Percentiles rank a stretch among this genome's conserved stretches.
Conservation (phyloP, 805 yeast species). For the Candida ponderosae region DNA sequence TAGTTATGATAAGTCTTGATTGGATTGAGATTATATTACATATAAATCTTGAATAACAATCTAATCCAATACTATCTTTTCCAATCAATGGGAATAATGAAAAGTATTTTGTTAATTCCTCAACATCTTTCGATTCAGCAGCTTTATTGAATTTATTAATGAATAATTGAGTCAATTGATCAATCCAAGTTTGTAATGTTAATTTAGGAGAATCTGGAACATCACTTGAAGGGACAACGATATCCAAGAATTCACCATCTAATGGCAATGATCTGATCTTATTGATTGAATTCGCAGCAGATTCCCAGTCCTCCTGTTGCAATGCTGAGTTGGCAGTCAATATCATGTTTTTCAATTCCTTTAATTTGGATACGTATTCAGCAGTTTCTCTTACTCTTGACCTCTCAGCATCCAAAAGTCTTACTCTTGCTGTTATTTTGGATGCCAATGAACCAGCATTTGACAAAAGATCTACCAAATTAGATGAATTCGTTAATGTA, state of each 20-base stretch:
- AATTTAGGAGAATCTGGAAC: slow-evolving; percentile 71
- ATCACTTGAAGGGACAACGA: slow-evolving; percentile 79
- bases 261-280: slow-evolving; percentile 50
- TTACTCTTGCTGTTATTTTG: slow-evolving; percentile 60
- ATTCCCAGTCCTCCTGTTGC: slow-evolving; percentile 58
- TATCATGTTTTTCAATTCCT: slow-evolving; percentile 57
- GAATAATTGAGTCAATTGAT: slow-evolving; percentile 50
- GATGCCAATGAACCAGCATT: slow-evolving; percentile 60
- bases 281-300: slow-evolving; percentile 67
- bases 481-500: slow-evolving; percentile 48
- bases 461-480: slow-evolving; percentile 44
- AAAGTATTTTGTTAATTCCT: slow-evolving; percentile 68
- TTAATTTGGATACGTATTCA: slow-evolving; percentile 57
- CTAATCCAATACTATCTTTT: slow-evolving; percentile 61
- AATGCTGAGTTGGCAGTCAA: slow-evolving; percentile 62
- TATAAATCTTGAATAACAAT: slow-evolving; percentile 77
- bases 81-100: slow-evolving; percentile 84
- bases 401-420: slow-evolving; percentile 63
- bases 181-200: slow-evolving; percentile 50
- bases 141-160: slow-evolving; percentile 61
- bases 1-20: slow-evolving; percentile 55
- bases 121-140: slow-evolving; percentile 56
- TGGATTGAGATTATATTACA: slow-evolving; percentile 79
- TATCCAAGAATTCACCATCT: slow-evolving; percentile 64
- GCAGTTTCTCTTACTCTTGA: slow-evolving; percentile 54